Conservation (phyloP, 805 yeast genomes). For the Clavispora santaluciae region DNA sequence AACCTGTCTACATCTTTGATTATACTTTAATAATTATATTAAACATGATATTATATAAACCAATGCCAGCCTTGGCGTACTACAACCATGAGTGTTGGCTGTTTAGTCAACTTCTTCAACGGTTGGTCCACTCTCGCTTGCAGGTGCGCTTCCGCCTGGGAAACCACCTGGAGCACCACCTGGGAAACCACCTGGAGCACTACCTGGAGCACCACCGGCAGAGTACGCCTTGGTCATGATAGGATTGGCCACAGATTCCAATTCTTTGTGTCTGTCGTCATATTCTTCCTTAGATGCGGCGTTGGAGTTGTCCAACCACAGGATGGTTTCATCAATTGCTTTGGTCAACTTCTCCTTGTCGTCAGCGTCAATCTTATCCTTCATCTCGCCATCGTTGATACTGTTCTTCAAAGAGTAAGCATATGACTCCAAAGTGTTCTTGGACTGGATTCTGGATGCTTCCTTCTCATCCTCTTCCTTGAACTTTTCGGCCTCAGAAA, state of each 20-base stretch:
- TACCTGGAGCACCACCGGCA: constrained; percentile 21
- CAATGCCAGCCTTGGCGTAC: neutral
- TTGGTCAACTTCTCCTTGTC: constrained; percentile 10
- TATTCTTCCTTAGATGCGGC: constrained; percentile 40
- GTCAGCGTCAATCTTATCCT: constrained; percentile 18
- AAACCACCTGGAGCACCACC: constrained; percentile 20
- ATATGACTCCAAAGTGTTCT: constrained; percentile 83
- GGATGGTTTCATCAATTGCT: constrained; percentile 10
- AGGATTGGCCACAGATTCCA: constrained; percentile 38
- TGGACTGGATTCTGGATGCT: constrained; percentile 81
- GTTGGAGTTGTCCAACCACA: constrained; percentile 36
- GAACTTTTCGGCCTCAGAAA: constrained; percentile 91
- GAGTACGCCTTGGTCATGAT: constrained; percentile 33
- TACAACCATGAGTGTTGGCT: too few relatives aligned
- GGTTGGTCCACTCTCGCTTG: constrained; percentile 21
- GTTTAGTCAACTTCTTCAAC: constrained; percentile 13
- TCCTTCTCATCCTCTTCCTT: constrained; percentile 87
- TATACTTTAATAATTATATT: too few relatives aligned
- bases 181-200: constrained; percentile 17
- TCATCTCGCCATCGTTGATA: constrained; percentile 30
- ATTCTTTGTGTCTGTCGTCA: constrained; percentile 36
- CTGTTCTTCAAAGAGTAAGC: constrained; percentile 79
- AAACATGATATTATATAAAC: neutral
- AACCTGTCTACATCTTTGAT: too few relatives aligned
- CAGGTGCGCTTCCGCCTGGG: constrained; percentile 12